Conservation (phyloP, 306 rosid species). For the Cucumis melo region DNA sequence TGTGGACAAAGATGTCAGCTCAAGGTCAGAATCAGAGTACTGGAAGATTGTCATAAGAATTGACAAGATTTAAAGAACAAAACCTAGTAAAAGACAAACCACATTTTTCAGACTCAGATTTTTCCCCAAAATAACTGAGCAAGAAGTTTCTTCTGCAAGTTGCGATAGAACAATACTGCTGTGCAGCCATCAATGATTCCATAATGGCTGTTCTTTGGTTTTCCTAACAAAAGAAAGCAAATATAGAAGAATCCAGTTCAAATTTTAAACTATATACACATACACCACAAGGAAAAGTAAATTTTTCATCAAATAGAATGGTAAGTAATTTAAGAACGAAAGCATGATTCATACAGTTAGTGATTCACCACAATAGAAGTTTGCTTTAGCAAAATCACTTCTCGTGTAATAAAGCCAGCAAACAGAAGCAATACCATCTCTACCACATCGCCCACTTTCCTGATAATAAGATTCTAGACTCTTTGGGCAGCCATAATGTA, state of each 20-base stretch:
- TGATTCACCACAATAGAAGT: slow-evolving; percentile 47
- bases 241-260: neutral
- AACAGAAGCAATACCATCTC: slow-evolving; percentile 84
- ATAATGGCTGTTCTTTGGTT: slow-evolving; percentile 61
- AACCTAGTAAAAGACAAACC: slow-evolving; percentile 37
- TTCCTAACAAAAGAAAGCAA: slow-evolving; percentile 31
- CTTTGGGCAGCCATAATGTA: slow-evolving; percentile 92
- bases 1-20: neutral
- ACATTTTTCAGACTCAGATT: slow-evolving; percentile 42
- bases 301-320: neutral
- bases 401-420: slow-evolving; percentile 92
- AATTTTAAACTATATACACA: neutral
- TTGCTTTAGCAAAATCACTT: slow-evolving; percentile 59
- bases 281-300: neutral
- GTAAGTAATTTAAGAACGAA: neutral
- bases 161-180: slow-evolving; percentile 53
- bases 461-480: slow-evolving; percentile 82
- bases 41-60: neutral
- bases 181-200: slow-evolving; percentile 69
- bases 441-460: slow-evolving; percentile 89
- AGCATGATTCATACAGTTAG: slow-evolving; percentile 31
- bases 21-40: neutral
- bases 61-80: neutral
- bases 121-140: slow-evolving; percentile 78
- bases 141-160: slow-evolving; percentile 78